Evolutionary conservation across 2,329 filamentous ascomycete genomes (phyloP).

Genomic region (Ceratocystis ficicola): DNA sequence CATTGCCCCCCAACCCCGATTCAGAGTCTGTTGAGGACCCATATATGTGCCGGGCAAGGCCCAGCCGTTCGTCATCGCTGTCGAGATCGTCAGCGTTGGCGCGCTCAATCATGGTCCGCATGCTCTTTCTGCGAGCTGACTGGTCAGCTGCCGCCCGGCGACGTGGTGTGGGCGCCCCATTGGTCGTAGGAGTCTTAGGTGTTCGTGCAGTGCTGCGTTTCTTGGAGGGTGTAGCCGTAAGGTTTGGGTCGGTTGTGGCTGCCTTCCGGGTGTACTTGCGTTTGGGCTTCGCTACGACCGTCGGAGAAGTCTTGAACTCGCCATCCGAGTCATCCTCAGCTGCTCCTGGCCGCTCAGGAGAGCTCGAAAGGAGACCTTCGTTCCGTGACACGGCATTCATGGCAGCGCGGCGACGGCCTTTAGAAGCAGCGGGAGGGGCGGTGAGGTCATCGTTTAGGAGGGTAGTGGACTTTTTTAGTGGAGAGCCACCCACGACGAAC

Average conservation of each 20-base stretch:
- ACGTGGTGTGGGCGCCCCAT: conserved; percentile 44
- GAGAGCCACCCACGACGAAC: conserved; percentile 23
- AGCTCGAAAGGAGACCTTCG: conserved; percentile 14
- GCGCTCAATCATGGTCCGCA: conserved; percentile 60
- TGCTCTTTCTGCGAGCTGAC: conserved; percentile 78
- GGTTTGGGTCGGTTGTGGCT: conserved; percentile 15
- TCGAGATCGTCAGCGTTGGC: conserved; percentile 51
- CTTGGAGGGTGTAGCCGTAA: conserved; percentile 29
- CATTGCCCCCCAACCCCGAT: conserved; percentile 35
- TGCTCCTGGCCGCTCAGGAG: conserved; percentile 8
- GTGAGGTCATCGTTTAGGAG: neutral
- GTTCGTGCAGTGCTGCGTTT: conserved; percentile 30
- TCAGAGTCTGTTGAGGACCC: conserved; percentile 28
- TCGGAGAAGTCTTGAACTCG: conserved; percentile 13
- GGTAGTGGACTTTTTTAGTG: conserved; percentile 17
- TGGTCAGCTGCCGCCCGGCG: conserved; percentile 62
- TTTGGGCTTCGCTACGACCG: conserved; percentile 8
- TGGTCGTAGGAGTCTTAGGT: conserved; percentile 25
- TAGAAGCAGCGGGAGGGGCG: conserved; percentile 10
- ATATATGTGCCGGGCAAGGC: conserved; percentile 57
- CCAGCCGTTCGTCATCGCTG: conserved; percentile 61
- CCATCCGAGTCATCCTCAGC: conserved; percentile 17
- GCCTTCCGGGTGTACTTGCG: conserved; percentile 16
- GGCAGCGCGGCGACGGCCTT: conserved; percentile 14
- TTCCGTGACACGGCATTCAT: neutral